These are phyloP conservation scores for Penium margaritaceum DNA, from an alignment of 139 green algal genomes.

Conservation along the genomic window DNA sequence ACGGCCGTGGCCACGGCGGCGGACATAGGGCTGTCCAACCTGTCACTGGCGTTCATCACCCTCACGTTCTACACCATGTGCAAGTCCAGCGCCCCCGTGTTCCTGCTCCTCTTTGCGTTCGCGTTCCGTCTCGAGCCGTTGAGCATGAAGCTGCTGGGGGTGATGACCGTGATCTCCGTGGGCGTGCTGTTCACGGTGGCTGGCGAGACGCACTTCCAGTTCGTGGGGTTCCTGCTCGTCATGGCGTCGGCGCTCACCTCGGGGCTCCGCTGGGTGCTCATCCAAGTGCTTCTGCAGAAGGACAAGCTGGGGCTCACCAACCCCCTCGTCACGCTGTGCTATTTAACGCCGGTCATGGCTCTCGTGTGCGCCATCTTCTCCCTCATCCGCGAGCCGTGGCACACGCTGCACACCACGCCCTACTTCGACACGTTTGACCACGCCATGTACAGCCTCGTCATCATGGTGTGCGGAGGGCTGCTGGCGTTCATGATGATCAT, in stretches of 20 bases:
- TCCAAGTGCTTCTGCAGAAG: constrained; percentile 30
- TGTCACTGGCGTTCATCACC: constrained; percentile 56
- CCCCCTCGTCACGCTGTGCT: neutral
- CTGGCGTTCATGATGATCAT: constrained; percentile 35
- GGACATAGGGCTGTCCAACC: constrained; percentile 88
- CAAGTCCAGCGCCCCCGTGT: constrained; percentile 66
- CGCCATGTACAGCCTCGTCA: neutral
- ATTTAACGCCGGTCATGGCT: constrained; percentile 27
- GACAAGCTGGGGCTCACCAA: neutral
- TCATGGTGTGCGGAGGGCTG: constrained; percentile 15
- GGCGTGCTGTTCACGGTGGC: constrained; percentile 75
- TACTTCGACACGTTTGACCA: constrained; percentile 23
- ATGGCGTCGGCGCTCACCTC: constrained; percentile 13
- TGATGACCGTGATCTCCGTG: constrained; percentile 67
- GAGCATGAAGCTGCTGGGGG: constrained; percentile 54
- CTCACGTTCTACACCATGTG: constrained; percentile 38
- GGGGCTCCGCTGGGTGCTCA: constrained; percentile 35
- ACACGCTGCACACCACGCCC: constrained; percentile 1
- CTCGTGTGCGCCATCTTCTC: constrained; percentile 10
- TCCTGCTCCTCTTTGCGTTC: constrained; percentile 88
- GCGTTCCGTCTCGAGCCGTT: constrained; percentile 40
- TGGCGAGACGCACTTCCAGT: constrained; percentile 79
- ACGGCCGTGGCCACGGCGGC: constrained; percentile 73
- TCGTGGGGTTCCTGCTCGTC: constrained; percentile 27
- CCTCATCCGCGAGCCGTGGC: constrained; percentile 1